phyloP scores from a whole-genome alignment of 108 stramenopile species.

The Poteriospumella lacustris region DNA sequence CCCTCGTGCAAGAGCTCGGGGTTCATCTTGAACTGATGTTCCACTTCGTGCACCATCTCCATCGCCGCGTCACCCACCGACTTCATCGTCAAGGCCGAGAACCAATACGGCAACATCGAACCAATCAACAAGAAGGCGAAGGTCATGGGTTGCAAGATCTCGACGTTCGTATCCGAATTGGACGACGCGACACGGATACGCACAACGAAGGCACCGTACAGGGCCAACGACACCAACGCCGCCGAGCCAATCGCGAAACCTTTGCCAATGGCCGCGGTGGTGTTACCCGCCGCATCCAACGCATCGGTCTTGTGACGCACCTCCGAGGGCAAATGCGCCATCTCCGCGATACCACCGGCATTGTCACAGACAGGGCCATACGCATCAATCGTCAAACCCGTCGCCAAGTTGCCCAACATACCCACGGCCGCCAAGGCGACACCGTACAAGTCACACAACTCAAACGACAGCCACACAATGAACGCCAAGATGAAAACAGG shows the following conservation, averaged over 20 bases:
- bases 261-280: constrained; percentile 98
- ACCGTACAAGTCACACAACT: constrained; percentile 87
- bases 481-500: constrained; percentile 87
- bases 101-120: constrained; percentile 96
- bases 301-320: constrained; percentile 97
- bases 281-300: constrained; percentile 96
- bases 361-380: constrained; percentile 98
- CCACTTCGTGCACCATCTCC: constrained; percentile 95
- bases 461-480: constrained; percentile 83
- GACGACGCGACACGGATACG: constrained; percentile 73
- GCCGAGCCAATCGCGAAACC: constrained; percentile 98
- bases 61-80: constrained; percentile 91
- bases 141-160: constrained; percentile 87
- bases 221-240: constrained; percentile 91
- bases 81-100: constrained; percentile 98
- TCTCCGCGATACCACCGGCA: constrained; percentile 98
- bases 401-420: constrained; percentile 94
- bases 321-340: constrained; percentile 84
- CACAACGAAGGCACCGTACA: constrained; percentile 92
- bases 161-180: constrained; percentile 65
- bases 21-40: constrained; percentile 88
- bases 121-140: constrained; percentile 92
- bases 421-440: constrained; percentile 94
- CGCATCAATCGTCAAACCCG: constrained; percentile 95
- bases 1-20: constrained; percentile 43